These are phyloP conservation scores for Fusarium camptoceras DNA, from an alignment of 2,329 filamentous ascomycete genomes.

Conservation along the genomic window DNA sequence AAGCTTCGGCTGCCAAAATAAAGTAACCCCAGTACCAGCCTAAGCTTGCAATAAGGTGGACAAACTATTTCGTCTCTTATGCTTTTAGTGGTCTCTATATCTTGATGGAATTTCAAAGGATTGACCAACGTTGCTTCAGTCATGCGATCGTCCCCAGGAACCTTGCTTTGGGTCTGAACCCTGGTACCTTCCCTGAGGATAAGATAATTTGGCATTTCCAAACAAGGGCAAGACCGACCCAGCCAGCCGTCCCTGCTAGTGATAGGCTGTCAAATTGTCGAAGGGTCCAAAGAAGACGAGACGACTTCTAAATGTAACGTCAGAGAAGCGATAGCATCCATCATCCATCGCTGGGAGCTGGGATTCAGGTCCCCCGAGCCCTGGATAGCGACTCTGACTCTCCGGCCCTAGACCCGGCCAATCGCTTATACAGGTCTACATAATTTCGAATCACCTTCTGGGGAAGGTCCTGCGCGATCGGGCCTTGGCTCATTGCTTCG, in stretches of 20 bases:
- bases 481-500: conserved; percentile 43
- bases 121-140: conserved; percentile 31
- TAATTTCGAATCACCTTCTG: conserved; percentile 26
- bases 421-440: conserved; percentile 19
- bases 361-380: conserved; percentile 7
- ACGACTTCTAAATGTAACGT: conserved; percentile 41
- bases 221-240: conserved; percentile 31
- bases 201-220: conserved; percentile 32
- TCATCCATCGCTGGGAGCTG: not conserved
- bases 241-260: conserved; percentile 29
- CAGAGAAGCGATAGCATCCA: conserved; percentile 22
- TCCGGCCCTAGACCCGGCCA: conserved; percentile 46
- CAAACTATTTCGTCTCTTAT: not conserved
- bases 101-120: conserved; percentile 17
- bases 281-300: conserved; percentile 28
- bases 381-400: conserved; percentile 24
- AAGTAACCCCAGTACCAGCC: not conserved
- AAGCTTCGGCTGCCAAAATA: not conserved
- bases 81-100: not conserved
- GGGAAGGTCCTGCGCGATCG: conserved; percentile 38
- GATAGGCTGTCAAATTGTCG: conserved; percentile 30
- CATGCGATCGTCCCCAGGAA: conserved; percentile 26
- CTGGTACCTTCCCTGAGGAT: conserved; percentile 16
- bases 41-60: not conserved
- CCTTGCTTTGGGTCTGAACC: conserved; percentile 13